Percentiles rank a stretch among this genome's conserved stretches.
Evolutionary conservation across 257 asterid genomes (phyloP).

Genomic region (Ehretia macrophylla): DNA sequence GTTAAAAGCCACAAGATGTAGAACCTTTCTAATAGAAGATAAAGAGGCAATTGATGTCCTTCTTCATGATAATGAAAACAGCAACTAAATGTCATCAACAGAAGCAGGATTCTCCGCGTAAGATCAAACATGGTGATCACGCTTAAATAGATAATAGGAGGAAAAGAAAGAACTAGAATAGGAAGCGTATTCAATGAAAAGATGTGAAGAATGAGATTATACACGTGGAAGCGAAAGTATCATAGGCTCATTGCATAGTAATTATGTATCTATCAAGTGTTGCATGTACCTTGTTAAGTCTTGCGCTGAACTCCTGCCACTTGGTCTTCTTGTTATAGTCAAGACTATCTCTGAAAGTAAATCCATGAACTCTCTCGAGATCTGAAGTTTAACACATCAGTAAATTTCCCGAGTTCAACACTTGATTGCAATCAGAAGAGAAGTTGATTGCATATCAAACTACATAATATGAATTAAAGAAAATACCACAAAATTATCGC

Average conservation of each 20-base stretch:
- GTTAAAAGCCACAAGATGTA: too few relatives aligned
- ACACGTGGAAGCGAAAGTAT: too few relatives aligned
- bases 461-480: neutral
- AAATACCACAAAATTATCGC: neutral
- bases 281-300: conserved; percentile 55
- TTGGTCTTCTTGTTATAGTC: conserved; percentile 53
- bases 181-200: too few relatives aligned
- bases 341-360: conserved; percentile 87
- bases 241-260: neutral
- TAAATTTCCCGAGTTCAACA: neutral
- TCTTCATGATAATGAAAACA: too few relatives aligned
- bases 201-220: too few relatives aligned
- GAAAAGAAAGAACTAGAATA: too few relatives aligned
- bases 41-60: too few relatives aligned
- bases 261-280: neutral
- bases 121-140: too few relatives aligned
- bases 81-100: too few relatives aligned
- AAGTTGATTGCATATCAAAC: neutral
- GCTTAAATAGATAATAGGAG: too few relatives aligned
- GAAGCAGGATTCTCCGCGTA: too few relatives aligned
- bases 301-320: conserved; percentile 75
- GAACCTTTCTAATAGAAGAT: too few relatives aligned
- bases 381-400: conserved; percentile 40
- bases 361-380: conserved; percentile 82
- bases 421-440: neutral